These are phyloP conservation scores for Sherardia arvensis DNA, from an alignment of 257 asterid genomes.

Conservation along the genomic window DNA sequence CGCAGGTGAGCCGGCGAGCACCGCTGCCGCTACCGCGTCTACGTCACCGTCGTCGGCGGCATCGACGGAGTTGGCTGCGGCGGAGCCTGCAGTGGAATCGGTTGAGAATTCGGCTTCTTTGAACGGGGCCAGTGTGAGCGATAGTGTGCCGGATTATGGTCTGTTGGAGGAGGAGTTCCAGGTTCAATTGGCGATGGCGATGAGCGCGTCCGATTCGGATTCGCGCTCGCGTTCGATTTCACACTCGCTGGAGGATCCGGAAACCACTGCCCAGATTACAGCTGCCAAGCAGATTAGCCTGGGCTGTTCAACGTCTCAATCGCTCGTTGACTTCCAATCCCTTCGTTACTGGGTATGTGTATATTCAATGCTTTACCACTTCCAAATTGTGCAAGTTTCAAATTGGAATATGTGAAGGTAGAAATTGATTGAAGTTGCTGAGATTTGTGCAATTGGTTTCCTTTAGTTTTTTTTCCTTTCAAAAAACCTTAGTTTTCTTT, in stretches of 20 bases:
- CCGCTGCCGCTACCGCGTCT: background rate
- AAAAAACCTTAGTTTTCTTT: background rate
- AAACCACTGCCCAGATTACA: slow-evolving; percentile 73
- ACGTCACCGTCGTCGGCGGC: slow-evolving; percentile 4
- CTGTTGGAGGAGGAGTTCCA: slow-evolving; percentile 97
- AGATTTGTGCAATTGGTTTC: background rate
- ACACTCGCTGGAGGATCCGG: slow-evolving; percentile 59
- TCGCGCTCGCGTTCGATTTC: slow-evolving; percentile 38
- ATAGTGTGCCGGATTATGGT: slow-evolving; percentile 29
- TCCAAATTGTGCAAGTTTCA: background rate
- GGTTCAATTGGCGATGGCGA: slow-evolving; percentile 93
- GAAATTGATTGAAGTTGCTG: background rate
- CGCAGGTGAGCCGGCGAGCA: background rate
- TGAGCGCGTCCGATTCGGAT: slow-evolving; percentile 85
- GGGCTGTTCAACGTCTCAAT: slow-evolving; percentile 64
- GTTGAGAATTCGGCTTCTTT: slow-evolving; percentile 13
- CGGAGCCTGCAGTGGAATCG: slow-evolving; percentile 7
- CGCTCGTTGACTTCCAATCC: slow-evolving; percentile 56
- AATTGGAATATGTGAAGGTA: background rate
- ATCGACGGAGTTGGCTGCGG: slow-evolving; percentile 2
- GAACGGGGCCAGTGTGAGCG: slow-evolving; percentile 5
- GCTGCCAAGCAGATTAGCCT: slow-evolving; percentile 91
- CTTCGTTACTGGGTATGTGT: slow-evolving; percentile 72
- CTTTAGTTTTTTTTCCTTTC: background rate
- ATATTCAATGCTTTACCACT: background rate